Evolutionary conservation across 306 rosid genomes (phyloP).

Genomic region (Abrus pulchellus): DNA sequence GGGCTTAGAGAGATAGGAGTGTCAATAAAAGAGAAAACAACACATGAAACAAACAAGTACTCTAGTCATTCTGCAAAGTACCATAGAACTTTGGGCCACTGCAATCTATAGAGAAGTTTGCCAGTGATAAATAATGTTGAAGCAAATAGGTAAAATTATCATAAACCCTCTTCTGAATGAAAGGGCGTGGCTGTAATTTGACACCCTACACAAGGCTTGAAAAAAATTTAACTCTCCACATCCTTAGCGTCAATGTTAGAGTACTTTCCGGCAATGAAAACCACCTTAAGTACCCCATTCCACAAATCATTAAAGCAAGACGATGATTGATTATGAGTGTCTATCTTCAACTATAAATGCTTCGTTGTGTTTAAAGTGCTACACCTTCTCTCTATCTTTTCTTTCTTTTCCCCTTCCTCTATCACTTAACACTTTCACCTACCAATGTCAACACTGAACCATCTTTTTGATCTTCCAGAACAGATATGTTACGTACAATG

Average conservation of each 20-base stretch:
- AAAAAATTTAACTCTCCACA: slow-evolving; percentile 27
- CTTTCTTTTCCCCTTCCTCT: slow-evolving; percentile 35
- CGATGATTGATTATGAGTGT: slow-evolving; percentile 55
- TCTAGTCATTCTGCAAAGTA: slow-evolving; percentile 56
- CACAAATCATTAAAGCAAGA: slow-evolving; percentile 47
- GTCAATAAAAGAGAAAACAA: slow-evolving; percentile 77
- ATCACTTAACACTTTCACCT: not conserved
- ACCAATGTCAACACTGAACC: slow-evolving; percentile 71
- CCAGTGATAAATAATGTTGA: slow-evolving; percentile 47
- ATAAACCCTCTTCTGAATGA: slow-evolving; percentile 31
- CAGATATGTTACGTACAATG: slow-evolving; percentile 92
- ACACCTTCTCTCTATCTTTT: slow-evolving; percentile 39
- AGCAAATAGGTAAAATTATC: slow-evolving; percentile 30
- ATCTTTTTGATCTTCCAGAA: slow-evolving; percentile 80
- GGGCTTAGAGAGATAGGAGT: slow-evolving; percentile 53
- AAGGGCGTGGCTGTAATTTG: slow-evolving; percentile 50
- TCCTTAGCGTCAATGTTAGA: slow-evolving; percentile 45
- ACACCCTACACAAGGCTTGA: slow-evolving; percentile 22
- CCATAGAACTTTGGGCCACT: slow-evolving; percentile 63
- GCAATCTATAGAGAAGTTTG: slow-evolving; percentile 60
- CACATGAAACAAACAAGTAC: slow-evolving; percentile 73
- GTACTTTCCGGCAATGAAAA: slow-evolving; percentile 52
- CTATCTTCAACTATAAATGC: slow-evolving; percentile 62
- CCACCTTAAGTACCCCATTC: slow-evolving; percentile 35
- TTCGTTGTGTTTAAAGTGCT: slow-evolving; percentile 43